These are phyloP conservation scores for Papiliotrema flavescens DNA, from an alignment of 1,284 basidiomycete species.

Conservation along the genomic window DNA sequence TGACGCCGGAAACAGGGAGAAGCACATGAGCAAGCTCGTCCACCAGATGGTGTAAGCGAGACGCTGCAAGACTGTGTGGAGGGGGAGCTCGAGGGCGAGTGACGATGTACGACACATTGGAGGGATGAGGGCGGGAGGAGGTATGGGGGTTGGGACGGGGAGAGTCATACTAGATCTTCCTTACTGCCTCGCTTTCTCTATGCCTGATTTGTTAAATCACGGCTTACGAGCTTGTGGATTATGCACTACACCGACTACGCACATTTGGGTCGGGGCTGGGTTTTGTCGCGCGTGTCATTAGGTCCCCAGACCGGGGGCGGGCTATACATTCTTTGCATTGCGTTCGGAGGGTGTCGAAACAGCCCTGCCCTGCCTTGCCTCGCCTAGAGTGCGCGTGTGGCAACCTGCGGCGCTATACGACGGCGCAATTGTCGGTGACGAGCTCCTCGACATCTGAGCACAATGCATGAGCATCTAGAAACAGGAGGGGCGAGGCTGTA, in stretches of 20 bases:
- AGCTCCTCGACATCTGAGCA: no score
- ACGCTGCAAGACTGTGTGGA: constrained; percentile 11
- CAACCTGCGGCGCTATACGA: no score
- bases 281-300: background rate
- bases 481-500: no score
- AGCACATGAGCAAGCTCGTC: constrained; percentile 95
- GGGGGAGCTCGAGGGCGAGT: no score
- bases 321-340: background rate
- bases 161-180: background rate
- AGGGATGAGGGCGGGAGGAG: background rate
- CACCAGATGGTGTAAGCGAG: constrained; percentile 86
- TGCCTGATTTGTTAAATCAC: background rate
- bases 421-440: no score
- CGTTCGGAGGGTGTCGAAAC: background rate
- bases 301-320: background rate
- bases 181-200: background rate
- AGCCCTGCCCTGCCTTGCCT: background rate
- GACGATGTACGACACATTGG: constrained; percentile 10
- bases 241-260: constrained; percentile 2
- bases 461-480: no score
- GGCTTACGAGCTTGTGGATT: constrained; percentile 4
- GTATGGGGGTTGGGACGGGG: background rate
- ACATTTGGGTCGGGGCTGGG: background rate
- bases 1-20: constrained; percentile 89
- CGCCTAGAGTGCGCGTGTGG: no score